These are phyloP conservation scores for Psophocarpus tetragonolobus DNA, from an alignment of 306 rosid genomes.

Conservation along the genomic window DNA sequence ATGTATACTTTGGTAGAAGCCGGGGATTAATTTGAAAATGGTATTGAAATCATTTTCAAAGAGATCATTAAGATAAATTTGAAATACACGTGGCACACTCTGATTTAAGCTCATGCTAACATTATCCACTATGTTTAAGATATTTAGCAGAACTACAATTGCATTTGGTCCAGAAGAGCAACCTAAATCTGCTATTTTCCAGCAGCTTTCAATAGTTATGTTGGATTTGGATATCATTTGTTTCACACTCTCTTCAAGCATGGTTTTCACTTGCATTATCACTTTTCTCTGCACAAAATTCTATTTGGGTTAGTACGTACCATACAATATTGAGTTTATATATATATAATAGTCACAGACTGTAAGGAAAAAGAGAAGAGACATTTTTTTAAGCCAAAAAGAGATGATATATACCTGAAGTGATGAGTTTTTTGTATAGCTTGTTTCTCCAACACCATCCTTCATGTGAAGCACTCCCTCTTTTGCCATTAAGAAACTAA, in stretches of 20 bases:
- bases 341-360: too few species aligned
- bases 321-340: too few species aligned
- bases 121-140: neutral
- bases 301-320: neutral
- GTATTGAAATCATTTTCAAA: constrained; percentile 57
- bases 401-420: neutral
- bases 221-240: neutral
- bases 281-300: neutral
- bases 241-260: neutral
- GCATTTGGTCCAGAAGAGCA: neutral
- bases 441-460: neutral
- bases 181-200: neutral
- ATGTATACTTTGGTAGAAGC: constrained; percentile 22
- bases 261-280: neutral
- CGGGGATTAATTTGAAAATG: constrained; percentile 40
- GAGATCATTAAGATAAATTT: constrained; percentile 52
- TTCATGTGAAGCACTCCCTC: neutral
- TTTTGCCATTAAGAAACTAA: neutral
- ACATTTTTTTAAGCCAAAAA: too few species aligned
- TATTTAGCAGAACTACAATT: neutral
- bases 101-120: neutral
- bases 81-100: constrained; percentile 3
- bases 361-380: too few species aligned
- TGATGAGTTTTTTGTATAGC: neutral
- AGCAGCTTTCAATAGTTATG: neutral